phyloP scores from a whole-genome alignment of 2,329 filamentous ascomycete species.

The Verticillium dahliae region DNA sequence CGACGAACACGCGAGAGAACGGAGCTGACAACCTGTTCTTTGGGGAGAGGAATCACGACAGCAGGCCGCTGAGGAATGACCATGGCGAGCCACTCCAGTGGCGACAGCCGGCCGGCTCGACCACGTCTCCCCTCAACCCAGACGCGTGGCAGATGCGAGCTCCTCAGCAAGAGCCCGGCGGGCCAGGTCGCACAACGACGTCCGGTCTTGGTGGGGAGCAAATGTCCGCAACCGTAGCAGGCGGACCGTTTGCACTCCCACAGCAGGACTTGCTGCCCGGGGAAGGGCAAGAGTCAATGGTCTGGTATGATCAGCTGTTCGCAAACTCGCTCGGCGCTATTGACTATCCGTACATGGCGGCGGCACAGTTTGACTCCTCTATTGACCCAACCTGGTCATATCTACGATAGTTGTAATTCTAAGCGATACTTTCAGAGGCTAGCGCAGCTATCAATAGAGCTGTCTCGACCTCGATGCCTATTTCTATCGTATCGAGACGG shows the following conservation, averaged over 20 bases:
- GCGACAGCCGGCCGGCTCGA: neutral
- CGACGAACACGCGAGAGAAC: neutral
- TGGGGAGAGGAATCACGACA: neutral
- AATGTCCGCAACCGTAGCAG: neutral
- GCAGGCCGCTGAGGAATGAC: neutral
- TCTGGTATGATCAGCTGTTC: constrained; percentile 27
- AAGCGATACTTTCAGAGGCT: too few species aligned
- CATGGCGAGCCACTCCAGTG: neutral
- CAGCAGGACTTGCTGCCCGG: neutral
- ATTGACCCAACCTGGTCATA: constrained; percentile 24
- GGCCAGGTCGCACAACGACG: neutral
- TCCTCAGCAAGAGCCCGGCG: neutral
- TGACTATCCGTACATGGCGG: constrained; percentile 23
- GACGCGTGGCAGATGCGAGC: neutral
- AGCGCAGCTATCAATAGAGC: too few species aligned
- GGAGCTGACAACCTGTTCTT: neutral
- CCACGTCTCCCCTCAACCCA: neutral
- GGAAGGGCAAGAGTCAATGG: constrained; percentile 25
- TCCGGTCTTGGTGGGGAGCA: neutral
- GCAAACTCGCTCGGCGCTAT: constrained; percentile 25
- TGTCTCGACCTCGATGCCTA: too few species aligned
- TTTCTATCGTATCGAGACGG: too few species aligned
- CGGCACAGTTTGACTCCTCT: constrained; percentile 23
- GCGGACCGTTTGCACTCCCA: constrained; percentile 1
- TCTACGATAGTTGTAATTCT: constrained; percentile 5